Evolutionary conservation across 345 rosid genomes (phyloP).

Genomic region (Populus simonii): DNA sequence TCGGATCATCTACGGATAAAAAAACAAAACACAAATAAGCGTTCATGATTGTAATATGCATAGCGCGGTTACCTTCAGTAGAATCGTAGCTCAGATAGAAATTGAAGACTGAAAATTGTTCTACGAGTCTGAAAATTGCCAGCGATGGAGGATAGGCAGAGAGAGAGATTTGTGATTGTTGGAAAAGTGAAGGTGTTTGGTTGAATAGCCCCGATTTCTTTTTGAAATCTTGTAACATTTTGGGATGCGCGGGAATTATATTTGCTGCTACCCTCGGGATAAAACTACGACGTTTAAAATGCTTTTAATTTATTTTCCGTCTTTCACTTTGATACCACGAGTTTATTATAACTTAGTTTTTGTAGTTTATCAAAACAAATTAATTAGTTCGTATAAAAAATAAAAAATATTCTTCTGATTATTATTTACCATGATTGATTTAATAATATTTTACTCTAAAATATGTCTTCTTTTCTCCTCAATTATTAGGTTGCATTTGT

Average conservation of each 20-base stretch:
- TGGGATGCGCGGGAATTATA: constrained; percentile 6
- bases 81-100: neutral
- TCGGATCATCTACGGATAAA: neutral
- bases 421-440: no score
- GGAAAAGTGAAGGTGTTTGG: neutral
- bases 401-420: no score
- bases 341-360: no score
- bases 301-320: neutral
- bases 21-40: neutral
- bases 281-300: neutral
- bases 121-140: neutral
- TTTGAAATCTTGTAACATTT: neutral
- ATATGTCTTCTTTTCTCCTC: no score
- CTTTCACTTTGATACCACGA: no score
- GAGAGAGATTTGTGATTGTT: neutral
- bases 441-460: no score
- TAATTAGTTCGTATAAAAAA: no score
- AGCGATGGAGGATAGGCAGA: neutral
- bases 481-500: no score
- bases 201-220: neutral
- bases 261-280: neutral
- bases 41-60: neutral
- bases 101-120: neutral
- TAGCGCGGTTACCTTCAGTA: neutral
- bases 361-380: no score